These are phyloP conservation scores for Trebouxiophyceae sp. DNA, from an alignment of 163 green algal species.

Conservation along the genomic window DNA sequence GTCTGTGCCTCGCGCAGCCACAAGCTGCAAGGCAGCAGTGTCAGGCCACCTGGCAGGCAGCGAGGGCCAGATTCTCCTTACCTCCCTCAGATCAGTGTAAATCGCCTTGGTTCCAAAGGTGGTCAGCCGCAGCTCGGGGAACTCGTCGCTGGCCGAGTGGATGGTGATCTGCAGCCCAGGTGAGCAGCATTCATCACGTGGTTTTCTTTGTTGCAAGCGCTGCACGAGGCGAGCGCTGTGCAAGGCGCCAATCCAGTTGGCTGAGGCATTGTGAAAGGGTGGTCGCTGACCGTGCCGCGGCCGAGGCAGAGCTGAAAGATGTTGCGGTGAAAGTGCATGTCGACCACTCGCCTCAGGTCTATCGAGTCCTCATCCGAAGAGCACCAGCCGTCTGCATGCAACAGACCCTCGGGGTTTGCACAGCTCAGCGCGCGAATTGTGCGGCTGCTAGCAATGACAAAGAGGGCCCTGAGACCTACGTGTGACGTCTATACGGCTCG, in stretches of 20 bases:
- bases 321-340: constrained; percentile 7
- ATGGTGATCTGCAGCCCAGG: constrained; percentile 9
- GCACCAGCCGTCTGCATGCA: constrained; percentile 11
- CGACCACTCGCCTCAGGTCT: constrained; percentile 6
- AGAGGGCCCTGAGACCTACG: too few relatives aligned
- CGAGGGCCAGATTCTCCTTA: background rate
- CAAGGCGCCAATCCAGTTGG: too few relatives aligned
- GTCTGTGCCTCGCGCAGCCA: too few relatives aligned
- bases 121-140: constrained; percentile 9
- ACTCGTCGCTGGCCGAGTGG: background rate
- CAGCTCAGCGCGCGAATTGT: too few relatives aligned
- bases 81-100: constrained; percentile 3
- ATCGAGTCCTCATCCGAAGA: constrained; percentile 5
- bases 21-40: background rate
- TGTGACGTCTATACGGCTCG: background rate
- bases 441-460: too few relatives aligned
- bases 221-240: too few relatives aligned
- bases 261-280: too few relatives aligned
- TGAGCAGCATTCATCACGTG: too few relatives aligned
- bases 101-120: constrained; percentile 12
- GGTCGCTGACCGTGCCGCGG: constrained; percentile 6
- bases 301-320: constrained; percentile 1
- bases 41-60: too few relatives aligned
- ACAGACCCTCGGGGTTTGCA: background rate
- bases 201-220: too few relatives aligned